Base-by-base conservation (phyloP, 495 filamentous ascomycete species). In the Ascobolus immersus region DNA sequence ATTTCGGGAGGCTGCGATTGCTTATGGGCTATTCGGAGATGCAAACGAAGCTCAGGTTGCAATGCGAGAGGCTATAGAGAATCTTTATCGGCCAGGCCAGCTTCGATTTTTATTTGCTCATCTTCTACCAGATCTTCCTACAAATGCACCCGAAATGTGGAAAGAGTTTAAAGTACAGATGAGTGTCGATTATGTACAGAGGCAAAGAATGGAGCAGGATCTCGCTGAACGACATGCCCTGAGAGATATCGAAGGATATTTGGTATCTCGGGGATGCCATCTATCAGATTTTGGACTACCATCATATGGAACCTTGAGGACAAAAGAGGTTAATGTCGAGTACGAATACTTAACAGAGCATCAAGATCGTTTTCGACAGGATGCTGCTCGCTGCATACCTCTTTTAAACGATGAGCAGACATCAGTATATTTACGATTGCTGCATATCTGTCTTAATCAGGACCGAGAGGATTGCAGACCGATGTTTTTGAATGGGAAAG, bases 51-150 rank as follows among this genome's bases (percentile, higher is more conserved):
- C 17, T 1, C 4, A 35, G 11, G 7, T 23, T 21, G 18, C 21
- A 0, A 21, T 44, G 15, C 13, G 27, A 22, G 42, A 41, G 17
- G 42, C 21, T 5, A 28, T 32, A 1, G 5, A 32, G 5, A 33
- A 18, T 5, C 35, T 41, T 28, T 35, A 24, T 25, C 17, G 19
- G 3, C 27, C 34, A 11, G 13, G 12, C 6, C 39, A 44, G 11
- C 14, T 44, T 2, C 21, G 21, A 11, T 44, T 44, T 19, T 29
- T 41, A 2, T 42, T 39, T 37, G 21, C 31, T 2, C 39, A 39
- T 17, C 9, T 42, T 1, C 12, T 42, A 0, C 9, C 37, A 3
- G 35, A 41, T 32, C 19, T 41, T 6, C 10, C 38, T 1, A 14
- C 21, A 2, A 5, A 17, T 11, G n/a, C 38, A 10, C 33, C 41